A percentile compares a stretch with the other conserved stretches of the same genome.
These are phyloP conservation scores for Candida vaughaniae DNA, from an alignment of 805 yeast genomes.

Conservation along the genomic window DNA sequence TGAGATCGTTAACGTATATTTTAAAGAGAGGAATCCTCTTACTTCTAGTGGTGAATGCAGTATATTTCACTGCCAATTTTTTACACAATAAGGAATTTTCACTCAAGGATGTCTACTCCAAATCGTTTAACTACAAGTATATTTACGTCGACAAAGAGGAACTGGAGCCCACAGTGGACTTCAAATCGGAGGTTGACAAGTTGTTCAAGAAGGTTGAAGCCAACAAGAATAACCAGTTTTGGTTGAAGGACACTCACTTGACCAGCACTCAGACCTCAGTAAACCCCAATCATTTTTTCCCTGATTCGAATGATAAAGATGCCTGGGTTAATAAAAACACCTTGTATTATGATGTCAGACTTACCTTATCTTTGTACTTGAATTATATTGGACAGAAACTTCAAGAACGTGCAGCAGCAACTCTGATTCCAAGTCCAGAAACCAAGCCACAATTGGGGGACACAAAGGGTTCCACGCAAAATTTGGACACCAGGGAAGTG, in stretches of 20 bases:
- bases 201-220: constrained; percentile 17
- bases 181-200: constrained; percentile 9
- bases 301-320: constrained; percentile 11
- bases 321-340: constrained; percentile 21
- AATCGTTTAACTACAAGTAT: background rate
- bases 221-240: constrained; percentile 18
- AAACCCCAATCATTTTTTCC: constrained; percentile 15
- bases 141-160: constrained; percentile 9
- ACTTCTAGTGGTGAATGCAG: constrained; percentile 11
- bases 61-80: constrained; percentile 13
- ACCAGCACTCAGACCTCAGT: constrained; percentile 15
- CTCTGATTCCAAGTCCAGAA: no score
- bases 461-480: background rate
- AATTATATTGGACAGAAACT: constrained; percentile 13
- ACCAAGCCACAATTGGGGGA: background rate
- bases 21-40: constrained; percentile 11
- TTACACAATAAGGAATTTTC: constrained; percentile 11
- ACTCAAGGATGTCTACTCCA: constrained; percentile 2
- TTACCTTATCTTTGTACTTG: constrained; percentile 49
- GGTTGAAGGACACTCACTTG: constrained; percentile 24
- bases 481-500: background rate
- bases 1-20: constrained; percentile 4
- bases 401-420: background rate
- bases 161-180: constrained; percentile 11
- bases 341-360: constrained; percentile 49